Evolutionary conservation across 805 yeast genomes (phyloP), one percentile per base, ranked within the genome.

Genomic region (Nakazawaea ambrosiae): DNA sequence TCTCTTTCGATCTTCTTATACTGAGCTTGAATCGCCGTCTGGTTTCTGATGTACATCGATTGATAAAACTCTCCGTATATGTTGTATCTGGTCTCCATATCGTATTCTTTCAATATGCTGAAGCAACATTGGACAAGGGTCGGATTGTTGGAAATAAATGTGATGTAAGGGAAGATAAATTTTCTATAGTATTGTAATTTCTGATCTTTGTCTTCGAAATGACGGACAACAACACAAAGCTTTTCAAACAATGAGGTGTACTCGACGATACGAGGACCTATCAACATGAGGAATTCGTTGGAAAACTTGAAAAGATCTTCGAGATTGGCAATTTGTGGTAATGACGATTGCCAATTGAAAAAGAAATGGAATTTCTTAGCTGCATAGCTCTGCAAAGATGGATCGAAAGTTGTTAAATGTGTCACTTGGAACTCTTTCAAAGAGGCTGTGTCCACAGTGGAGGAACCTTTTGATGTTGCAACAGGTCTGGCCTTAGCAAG

Each of bases 1-100:
- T 81, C 75, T 53, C 83, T 86, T 51, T 81, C 92, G 0, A 94
- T 81, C 40, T 66, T 73, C 12, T 73, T 72, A 39, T 73, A 73
- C 4, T 80, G 76, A 20, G 78, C 59, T 44, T 77, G 80, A 5
- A 84, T 65, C 15, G 64, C 63, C 0, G 75, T 64, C 39, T 70
- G 63, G 41, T 68, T 74, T 48, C 81, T 81, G 3, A 79, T 65
- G 3, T 75, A 55, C 3, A 70, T 75, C 25, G 38, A 31, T 23
- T 68, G 70, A 36, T 72, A 66, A 53, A 86, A 68, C 47, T 88
- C 96, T 27, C 95, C 92, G 53, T 89, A 89, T 15, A 90, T 55
- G 40, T 81, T 76, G 56, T 73, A 89, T 33, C 97, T 67, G 40
- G 67, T 68, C 36, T 81, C 82, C 26, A 75, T 51, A 2, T 86